Evolutionary conservation across 192 early-diverging fungal genomes (phyloP).

Genomic region (Backusella circina): DNA sequence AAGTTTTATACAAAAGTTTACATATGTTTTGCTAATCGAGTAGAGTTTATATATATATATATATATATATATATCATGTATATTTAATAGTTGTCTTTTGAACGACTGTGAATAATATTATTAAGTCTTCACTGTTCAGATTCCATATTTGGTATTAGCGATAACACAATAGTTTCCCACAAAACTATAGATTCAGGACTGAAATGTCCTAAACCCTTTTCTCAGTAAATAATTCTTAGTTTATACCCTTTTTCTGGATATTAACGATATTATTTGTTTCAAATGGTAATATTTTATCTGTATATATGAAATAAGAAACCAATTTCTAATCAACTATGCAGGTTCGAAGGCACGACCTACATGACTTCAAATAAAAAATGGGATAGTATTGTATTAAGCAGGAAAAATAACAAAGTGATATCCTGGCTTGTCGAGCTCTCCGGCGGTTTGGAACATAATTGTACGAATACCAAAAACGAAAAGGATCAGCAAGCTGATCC

Average conservation of each 20-base stretch:
- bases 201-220: too few species aligned
- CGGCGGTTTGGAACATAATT: not conserved
- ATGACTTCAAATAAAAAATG: not conserved
- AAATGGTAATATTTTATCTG: not conserved
- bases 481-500: not conserved
- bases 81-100: too few species aligned
- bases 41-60: too few species aligned
- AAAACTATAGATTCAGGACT: too few species aligned
- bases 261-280: constrained; percentile 1
- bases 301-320: not conserved
- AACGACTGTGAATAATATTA: too few species aligned
- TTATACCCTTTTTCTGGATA: not conserved
- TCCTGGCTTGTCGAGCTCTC: not conserved
- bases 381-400: not conserved
- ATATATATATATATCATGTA: too few species aligned
- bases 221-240: too few species aligned
- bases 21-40: too few species aligned
- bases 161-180: too few species aligned
- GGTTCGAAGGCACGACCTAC: not conserved
- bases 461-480: not conserved
- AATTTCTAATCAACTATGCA: not conserved
- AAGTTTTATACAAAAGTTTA: too few species aligned
- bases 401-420: not conserved
- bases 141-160: too few species aligned
- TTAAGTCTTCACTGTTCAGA: too few species aligned